Conservation (phyloP, 2,329 filamentous ascomycete genomes). For the Diaporthe batatas region DNA sequence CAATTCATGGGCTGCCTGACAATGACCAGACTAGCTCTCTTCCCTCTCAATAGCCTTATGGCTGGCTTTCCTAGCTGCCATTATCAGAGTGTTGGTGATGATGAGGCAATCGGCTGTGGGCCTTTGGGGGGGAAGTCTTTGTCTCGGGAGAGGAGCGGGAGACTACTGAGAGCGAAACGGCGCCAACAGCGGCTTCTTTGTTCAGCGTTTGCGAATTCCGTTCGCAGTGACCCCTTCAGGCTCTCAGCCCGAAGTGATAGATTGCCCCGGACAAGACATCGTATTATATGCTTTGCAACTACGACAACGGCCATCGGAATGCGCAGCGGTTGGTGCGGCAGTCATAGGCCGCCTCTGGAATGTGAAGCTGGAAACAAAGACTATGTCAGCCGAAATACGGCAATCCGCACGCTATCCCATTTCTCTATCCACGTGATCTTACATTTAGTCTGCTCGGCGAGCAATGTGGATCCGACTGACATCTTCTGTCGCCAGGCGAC, state of each 20-base stretch:
- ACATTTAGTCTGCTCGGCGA: conserved; percentile 39
- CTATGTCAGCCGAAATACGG: conserved; percentile 54
- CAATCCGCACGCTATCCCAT: conserved; percentile 42
- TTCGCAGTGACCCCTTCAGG: conserved; percentile 44
- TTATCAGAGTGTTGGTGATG: conserved; percentile 41
- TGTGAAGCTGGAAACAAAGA: conserved; percentile 52
- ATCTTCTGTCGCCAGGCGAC: conserved; percentile 33
- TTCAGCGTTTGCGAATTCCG: conserved; percentile 51
- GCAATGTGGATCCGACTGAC: conserved; percentile 31
- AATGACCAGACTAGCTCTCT: conserved; percentile 44
- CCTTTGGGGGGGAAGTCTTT: conserved; percentile 42
- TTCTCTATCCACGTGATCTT: conserved; percentile 45
- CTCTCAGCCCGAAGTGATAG: conserved; percentile 35
- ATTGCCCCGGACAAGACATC: conserved; percentile 33
- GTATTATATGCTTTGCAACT: conserved; percentile 34
- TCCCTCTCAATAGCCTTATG: conserved; percentile 46
- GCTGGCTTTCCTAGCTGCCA: conserved; percentile 39
- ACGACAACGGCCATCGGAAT: conserved; percentile 48
- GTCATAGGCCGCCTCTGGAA: conserved; percentile 43
- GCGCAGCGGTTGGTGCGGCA: conserved; percentile 36
- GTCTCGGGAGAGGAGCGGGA: conserved; percentile 61
- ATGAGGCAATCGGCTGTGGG: conserved; percentile 38
- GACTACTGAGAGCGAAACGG: conserved; percentile 51
- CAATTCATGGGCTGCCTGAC: conserved; percentile 43
- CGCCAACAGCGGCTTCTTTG: conserved; percentile 47